These are phyloP conservation scores for Combretum micranthum DNA, from an alignment of 345 rosid genomes.

Conservation along the genomic window DNA sequence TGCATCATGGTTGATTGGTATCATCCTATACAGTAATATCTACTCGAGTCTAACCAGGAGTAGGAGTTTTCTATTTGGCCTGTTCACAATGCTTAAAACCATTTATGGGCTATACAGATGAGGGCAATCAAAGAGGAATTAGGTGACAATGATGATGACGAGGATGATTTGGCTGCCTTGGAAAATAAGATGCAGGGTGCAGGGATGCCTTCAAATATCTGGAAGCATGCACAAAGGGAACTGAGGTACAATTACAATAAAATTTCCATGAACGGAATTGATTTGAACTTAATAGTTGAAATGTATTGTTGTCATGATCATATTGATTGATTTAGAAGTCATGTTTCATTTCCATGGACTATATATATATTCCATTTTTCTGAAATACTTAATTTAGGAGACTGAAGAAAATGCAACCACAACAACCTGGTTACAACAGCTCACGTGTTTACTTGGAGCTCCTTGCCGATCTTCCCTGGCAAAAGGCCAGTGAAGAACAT, in stretches of 20 bases:
- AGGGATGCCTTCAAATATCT: constrained; percentile 88
- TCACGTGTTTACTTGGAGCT: constrained; percentile 94
- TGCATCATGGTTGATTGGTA: no score
- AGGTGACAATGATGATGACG: constrained; percentile 97
- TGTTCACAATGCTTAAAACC: no score
- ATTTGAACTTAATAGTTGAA: no score
- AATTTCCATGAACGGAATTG: neutral
- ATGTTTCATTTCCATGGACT: no score
- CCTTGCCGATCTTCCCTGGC: constrained; percentile 98
- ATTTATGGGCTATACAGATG: constrained; percentile 41
- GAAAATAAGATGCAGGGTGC: constrained; percentile 98
- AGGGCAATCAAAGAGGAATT: constrained; percentile 99
- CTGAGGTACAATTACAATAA: constrained; percentile 47
- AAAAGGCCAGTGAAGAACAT: constrained; percentile 77
- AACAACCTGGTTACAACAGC: constrained; percentile 98
- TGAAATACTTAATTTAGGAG: constrained; percentile 45
- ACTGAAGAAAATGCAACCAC: constrained; percentile 99
- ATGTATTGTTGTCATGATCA: no score
- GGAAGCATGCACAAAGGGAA: constrained; percentile 99
- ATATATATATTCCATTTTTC: no score
- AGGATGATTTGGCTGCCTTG: constrained; percentile 90
- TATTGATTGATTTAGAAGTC: no score
- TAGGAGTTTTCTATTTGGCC: no score
- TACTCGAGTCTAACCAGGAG: no score
- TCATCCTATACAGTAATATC: no score